These are phyloP conservation scores for Pseudogymnoascus sp. DNA, from an alignment of 2,329 filamentous ascomycete species.

Conservation along the genomic window DNA sequence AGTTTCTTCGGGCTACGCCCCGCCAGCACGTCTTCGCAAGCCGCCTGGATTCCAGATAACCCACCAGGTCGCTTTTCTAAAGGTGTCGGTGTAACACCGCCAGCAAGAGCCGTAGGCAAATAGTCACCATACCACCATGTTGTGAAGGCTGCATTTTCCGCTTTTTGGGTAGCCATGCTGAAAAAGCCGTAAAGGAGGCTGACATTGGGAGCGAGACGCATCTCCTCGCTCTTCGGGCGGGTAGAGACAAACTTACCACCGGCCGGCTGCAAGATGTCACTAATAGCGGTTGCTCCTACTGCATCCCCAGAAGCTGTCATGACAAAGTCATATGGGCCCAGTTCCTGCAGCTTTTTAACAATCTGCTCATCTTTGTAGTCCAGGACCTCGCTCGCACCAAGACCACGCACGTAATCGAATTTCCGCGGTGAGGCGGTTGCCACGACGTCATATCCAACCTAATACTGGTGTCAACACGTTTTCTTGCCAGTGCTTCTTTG, in stretches of 20 bases:
- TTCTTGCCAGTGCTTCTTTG: neutral
- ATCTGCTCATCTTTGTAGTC: conserved; percentile 15
- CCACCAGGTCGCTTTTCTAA: neutral
- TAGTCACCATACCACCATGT: neutral
- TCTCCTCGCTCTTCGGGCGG: neutral
- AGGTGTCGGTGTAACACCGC: neutral
- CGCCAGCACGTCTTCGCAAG: neutral
- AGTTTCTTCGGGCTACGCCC: neutral
- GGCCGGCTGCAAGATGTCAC: neutral
- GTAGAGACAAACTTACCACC: neutral
- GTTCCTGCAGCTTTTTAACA: neutral
- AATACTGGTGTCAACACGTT: neutral
- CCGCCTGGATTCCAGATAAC: neutral
- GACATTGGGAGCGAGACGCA: neutral
- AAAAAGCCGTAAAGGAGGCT: neutral
- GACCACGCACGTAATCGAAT: conserved; percentile 17
- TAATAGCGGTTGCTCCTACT: neutral
- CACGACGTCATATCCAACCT: conserved; percentile 16
- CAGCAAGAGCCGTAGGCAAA: neutral
- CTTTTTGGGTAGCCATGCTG: neutral
- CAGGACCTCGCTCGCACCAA: conserved; percentile 16
- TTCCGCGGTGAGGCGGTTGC: conserved; percentile 18
- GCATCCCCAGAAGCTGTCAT: neutral
- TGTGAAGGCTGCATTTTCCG: neutral
- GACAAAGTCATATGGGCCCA: neutral